phyloP scores from a whole-genome alignment of 306 rosid species.

The Datisca glomerata region DNA sequence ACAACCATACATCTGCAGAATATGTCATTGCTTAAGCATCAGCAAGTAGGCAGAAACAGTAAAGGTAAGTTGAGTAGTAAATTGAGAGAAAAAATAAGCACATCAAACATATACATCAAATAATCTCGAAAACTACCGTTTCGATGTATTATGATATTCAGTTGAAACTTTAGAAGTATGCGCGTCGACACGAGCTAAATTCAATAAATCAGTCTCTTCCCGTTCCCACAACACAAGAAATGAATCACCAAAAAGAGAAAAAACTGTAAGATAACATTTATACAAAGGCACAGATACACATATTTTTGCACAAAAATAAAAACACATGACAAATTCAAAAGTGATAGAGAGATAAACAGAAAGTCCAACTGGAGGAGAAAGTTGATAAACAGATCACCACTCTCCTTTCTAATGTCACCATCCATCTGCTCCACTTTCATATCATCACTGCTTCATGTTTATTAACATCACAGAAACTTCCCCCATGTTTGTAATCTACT shows the following conservation, averaged over 20 bases:
- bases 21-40: too few relatives aligned
- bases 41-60: too few relatives aligned
- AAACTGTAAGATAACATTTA: conserved; percentile 3
- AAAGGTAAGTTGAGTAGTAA: too few relatives aligned
- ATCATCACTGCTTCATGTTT: conserved; percentile 3
- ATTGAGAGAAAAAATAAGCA: too few relatives aligned
- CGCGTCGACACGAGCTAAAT: too few relatives aligned
- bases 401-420: not conserved
- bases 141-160: too few relatives aligned
- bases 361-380: conserved; percentile 1
- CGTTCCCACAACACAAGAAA: not conserved
- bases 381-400: conserved; percentile 9
- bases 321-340: conserved; percentile 4
- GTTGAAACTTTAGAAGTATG: too few relatives aligned
- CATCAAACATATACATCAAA: too few relatives aligned
- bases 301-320: not conserved
- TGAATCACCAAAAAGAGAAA: conserved; percentile 1
- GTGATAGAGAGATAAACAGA: conserved; percentile 6
- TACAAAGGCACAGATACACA: conserved; percentile 12
- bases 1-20: too few relatives aligned
- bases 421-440: conserved; percentile 1
- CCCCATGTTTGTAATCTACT: too few relatives aligned
- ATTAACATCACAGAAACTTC: conserved; percentile 8
- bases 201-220: too few relatives aligned
- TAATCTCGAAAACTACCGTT: too few relatives aligned